phyloP scores from a whole-genome alignment of 2,329 filamentous ascomycete species.

The Stemphylium vesicarium region DNA sequence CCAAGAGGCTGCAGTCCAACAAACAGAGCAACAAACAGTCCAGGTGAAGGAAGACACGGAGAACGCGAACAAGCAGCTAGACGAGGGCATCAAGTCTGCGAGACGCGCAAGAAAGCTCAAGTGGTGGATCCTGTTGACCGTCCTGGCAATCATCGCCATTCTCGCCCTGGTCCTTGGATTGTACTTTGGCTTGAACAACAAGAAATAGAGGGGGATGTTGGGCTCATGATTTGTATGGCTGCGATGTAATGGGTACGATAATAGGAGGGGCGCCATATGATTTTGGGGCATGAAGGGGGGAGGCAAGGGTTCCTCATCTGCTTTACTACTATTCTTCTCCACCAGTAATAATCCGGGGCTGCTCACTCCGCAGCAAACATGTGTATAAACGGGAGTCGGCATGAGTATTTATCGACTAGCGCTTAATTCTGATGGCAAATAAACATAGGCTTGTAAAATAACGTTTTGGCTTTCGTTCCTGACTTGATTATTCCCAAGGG shows the following conservation, averaged over 20 bases:
- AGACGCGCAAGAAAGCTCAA: slow-evolving; percentile 75
- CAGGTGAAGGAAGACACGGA: slow-evolving; percentile 71
- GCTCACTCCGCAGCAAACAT: not conserved
- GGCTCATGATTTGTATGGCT: not conserved
- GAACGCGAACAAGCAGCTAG: slow-evolving; percentile 72
- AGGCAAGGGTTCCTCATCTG: not conserved
- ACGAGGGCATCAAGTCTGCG: slow-evolving; percentile 70
- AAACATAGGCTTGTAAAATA: not conserved
- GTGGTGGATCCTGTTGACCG: slow-evolving; percentile 76
- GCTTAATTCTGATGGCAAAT: slow-evolving; percentile 2
- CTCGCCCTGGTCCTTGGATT: slow-evolving; percentile 58
- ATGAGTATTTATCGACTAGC: not conserved
- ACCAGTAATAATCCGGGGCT: slow-evolving; percentile 7
- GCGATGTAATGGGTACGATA: slow-evolving; percentile 1
- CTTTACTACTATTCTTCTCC: not conserved
- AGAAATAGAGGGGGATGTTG: not conserved
- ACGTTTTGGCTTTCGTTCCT: not conserved
- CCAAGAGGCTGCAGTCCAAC: slow-evolving; percentile 69
- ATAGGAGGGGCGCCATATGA: not conserved
- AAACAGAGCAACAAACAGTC: slow-evolving; percentile 69
- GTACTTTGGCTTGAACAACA: slow-evolving; percentile 52
- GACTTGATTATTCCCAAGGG: too few species aligned
- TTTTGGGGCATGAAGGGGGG: not conserved
- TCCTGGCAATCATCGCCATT: slow-evolving; percentile 56
- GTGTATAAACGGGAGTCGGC: not conserved